Evolutionary conservation across 371 early-diverging fungal genomes (phyloP), one percentile per base, ranked within the genome.

Genomic region (Lichtheimia ornata): DNA sequence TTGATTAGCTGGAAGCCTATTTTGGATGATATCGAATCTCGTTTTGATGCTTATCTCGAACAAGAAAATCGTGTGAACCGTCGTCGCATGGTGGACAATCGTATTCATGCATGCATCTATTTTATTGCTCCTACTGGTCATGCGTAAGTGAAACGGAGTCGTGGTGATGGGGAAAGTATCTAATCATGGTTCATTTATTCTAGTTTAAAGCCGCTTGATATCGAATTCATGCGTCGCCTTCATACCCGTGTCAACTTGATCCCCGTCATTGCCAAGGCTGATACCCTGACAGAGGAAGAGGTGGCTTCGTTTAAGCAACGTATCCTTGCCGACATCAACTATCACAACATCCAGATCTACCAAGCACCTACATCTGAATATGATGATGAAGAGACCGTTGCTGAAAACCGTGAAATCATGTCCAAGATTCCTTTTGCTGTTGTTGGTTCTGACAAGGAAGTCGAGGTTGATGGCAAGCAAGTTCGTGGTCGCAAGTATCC

Each of bases 191-290:
- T 35, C 2, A 28, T 28, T 11, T 18, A 20, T 15, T 62, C 17
- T 64, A 81, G 84, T 6, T 85, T 97, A 70, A 94, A 94, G 73
- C 93, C 95, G 24, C 69, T 97, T 22, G 99, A 98, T 68, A 89
- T 98, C 62, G 96, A 96, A 74, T 96, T 97, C 70, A 97, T 98
- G 96, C 89, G 91, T 80, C 86, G 90, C 62, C 82, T 98, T 53
- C 94, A 93, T 65, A 91, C 92, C 50, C 88, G 93, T 68, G 97
- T 97, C 70, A 98, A 98, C 79, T 83, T 98, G 65, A 94, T 99
- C 66, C 99, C 99, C 15, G 92, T 99, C 41, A 95, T 99, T 70
- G 94, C 99, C 66, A 98, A 99, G 72, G 88, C 97, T 15, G 99
- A 99, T 70, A 97, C 96, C 49, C 82, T 99, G 77, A 99, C 99